These are phyloP conservation scores for Cornus kousa DNA, from an alignment of 148 eudicot genomes.

Conservation along the genomic window DNA sequence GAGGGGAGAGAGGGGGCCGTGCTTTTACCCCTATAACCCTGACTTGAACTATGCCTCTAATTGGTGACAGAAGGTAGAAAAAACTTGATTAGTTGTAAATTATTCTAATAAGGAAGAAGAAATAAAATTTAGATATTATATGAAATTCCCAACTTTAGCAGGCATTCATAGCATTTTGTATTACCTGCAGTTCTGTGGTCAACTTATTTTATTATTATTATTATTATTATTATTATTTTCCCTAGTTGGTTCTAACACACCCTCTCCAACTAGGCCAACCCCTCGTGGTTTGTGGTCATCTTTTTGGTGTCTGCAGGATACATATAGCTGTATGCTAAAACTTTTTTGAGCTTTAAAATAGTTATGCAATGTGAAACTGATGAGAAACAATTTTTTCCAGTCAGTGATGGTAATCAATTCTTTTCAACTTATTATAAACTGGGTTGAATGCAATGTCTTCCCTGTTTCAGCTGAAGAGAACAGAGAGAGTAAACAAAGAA, in stretches of 20 bases:
- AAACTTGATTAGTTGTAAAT: slow-evolving; percentile 9
- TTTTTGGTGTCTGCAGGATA: background rate
- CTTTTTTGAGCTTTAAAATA: too few species aligned
- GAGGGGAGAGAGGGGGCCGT: background rate
- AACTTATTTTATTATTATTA: background rate
- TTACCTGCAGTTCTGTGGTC: background rate
- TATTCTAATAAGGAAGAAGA: slow-evolving; percentile 5
- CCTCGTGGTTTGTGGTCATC: background rate
- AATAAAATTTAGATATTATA: slow-evolving; percentile 10
- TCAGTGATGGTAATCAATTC: too few species aligned
- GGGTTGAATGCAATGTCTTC: too few species aligned
- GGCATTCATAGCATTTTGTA: background rate
- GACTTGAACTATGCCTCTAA: slow-evolving; percentile 9
- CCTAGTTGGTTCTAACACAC: too few species aligned
- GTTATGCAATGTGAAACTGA: too few species aligned
- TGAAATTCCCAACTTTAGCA: background rate
- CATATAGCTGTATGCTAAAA: background rate
- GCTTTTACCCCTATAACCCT: background rate
- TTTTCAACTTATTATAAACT: too few species aligned
- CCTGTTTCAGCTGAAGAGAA: too few species aligned
- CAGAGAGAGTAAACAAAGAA: too few species aligned
- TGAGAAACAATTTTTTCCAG: background rate
- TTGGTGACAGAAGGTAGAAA: slow-evolving; percentile 6
- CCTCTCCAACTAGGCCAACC: too few species aligned
- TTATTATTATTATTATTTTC: too few species aligned